Base-by-base conservation (phyloP, 352 stramenopile genomes). In the Halophytophthora batemanensis region DNA sequence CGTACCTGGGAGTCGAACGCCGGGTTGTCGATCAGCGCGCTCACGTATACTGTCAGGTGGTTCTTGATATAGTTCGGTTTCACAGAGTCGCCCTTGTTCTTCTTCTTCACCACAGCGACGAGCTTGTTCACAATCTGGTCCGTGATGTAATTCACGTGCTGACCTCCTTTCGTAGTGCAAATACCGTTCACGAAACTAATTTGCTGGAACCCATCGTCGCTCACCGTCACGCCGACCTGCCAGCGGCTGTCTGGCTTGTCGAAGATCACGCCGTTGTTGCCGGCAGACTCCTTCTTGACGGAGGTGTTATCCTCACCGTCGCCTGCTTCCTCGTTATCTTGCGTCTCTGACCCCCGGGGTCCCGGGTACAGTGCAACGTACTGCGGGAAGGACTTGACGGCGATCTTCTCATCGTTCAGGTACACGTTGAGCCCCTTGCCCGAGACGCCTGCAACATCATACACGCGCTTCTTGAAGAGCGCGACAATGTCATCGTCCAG, bases 141-240 rank as follows among this genome's bases (percentile, higher is more conserved):
- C 6, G 84, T 78, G 28, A 98, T 92, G 57, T 96, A 96, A 45
- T 93, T 86, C 10, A 99, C 96, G 63, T 99, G 97, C 45, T 98
- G 93, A 6, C 97, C 97, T 44, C 96, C 96, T 65, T 98, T 96
- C 11, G 80, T 94, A 2, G 96, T 99, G 44, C 89, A 96, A 72
- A 99, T 98, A 29, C 90, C 89, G 64, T 99, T 99, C 14, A 99
- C 96, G 65, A 99, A 99, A 48, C 93, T 98, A 28, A 98, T 83
- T 61, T 96, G 94, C 69, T 98, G 90, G 54, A 98, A 97, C 4
- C 90, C 85, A 44, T 89, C 86, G 39, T 98, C 89, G 39, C 93
- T 98, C 21, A 97, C 59, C 0, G 82, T 82, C 19, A 99, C 63
- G 18, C 84, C 90, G 44, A 99, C 77, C 61, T 98, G 90, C 96